Evolutionary conservation across 306 rosid genomes (phyloP).

Genomic region (Corylus americana): DNA sequence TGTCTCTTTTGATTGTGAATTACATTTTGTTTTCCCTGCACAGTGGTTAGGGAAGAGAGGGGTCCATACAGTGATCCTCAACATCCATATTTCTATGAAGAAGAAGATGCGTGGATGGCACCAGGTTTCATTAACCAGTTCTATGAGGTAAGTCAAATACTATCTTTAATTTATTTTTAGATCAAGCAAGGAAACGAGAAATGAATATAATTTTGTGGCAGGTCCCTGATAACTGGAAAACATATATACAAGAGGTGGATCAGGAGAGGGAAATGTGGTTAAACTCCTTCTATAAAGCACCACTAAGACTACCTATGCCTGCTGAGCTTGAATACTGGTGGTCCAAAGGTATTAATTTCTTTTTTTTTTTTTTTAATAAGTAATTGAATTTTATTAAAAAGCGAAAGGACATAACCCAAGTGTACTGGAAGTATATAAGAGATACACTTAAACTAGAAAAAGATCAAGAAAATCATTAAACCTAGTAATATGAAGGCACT

Average conservation of each 20-base stretch:
- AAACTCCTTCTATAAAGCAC: slow-evolving; percentile 91
- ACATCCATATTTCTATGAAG: slow-evolving; percentile 93
- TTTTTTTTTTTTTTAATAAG: neutral
- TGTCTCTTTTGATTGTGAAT: slow-evolving; percentile 24
- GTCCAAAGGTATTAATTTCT: slow-evolving; percentile 51
- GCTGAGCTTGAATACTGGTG: slow-evolving; percentile 98
- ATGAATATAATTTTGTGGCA: slow-evolving; percentile 35
- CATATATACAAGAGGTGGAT: slow-evolving; percentile 82
- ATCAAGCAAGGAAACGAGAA: slow-evolving; percentile 16
- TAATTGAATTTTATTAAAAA: too few relatives aligned
- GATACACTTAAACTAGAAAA: too few relatives aligned
- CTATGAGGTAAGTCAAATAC: slow-evolving; percentile 65
- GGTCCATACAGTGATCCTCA: slow-evolving; percentile 92
- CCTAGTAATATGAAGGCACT: too few relatives aligned
- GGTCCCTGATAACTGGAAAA: slow-evolving; percentile 96
- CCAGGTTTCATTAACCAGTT: slow-evolving; percentile 97
- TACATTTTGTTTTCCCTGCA: slow-evolving; percentile 22
- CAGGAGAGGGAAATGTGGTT: slow-evolving; percentile 97
- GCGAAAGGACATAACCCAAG: too few relatives aligned
- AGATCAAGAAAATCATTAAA: too few relatives aligned
- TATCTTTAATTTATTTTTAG: slow-evolving; percentile 25
- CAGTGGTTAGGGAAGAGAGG: slow-evolving; percentile 94
- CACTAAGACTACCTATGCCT: slow-evolving; percentile 94
- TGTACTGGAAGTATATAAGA: too few relatives aligned
- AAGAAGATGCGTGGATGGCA: slow-evolving; percentile 95